Conservation (phyloP, 2,329 filamentous ascomycete genomes). For the Scopulariopsis brevicaulis region DNA sequence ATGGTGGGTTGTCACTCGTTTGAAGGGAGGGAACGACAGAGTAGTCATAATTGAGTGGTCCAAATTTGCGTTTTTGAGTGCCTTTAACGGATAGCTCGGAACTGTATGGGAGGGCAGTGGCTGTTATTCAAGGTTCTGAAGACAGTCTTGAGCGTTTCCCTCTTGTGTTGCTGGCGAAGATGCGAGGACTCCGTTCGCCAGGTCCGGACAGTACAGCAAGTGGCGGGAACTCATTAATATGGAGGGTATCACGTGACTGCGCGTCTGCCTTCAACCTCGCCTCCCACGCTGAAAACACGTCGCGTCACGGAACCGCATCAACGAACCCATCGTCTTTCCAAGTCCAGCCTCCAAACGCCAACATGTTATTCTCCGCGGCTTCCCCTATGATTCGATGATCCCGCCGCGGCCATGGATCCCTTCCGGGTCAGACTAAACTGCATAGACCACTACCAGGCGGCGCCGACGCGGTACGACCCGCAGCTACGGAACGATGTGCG, state of each 20-base stretch:
- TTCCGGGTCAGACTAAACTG: constrained; percentile 92
- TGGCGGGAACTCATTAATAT: neutral
- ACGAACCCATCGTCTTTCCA: neutral
- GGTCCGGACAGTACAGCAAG: neutral
- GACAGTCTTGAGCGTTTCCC: neutral
- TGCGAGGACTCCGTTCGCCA: neutral
- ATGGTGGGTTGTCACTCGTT: constrained; percentile 3
- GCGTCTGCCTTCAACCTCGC: neutral
- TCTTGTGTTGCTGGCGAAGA: too few species aligned
- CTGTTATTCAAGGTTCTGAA: too few species aligned
- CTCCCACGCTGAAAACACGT: neutral
- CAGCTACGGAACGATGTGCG: constrained; percentile 56
- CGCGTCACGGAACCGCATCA: neutral
- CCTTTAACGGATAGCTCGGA: neutral
- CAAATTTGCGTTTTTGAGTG: neutral
- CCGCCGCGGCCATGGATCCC: constrained; percentile 31
- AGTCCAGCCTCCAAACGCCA: neutral
- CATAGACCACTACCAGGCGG: constrained; percentile 86
- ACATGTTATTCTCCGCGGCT: neutral
- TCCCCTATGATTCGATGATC: neutral
- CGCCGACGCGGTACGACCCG: constrained; percentile 71
- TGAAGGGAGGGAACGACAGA: neutral
- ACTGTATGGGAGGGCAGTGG: too few species aligned
- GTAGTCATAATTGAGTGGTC: neutral
- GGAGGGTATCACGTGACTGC: neutral